Evolutionary conservation across 2,329 filamentous ascomycete genomes (phyloP).

Genomic region (Ophiognomonia clavigignenti-juglandacearum): DNA sequence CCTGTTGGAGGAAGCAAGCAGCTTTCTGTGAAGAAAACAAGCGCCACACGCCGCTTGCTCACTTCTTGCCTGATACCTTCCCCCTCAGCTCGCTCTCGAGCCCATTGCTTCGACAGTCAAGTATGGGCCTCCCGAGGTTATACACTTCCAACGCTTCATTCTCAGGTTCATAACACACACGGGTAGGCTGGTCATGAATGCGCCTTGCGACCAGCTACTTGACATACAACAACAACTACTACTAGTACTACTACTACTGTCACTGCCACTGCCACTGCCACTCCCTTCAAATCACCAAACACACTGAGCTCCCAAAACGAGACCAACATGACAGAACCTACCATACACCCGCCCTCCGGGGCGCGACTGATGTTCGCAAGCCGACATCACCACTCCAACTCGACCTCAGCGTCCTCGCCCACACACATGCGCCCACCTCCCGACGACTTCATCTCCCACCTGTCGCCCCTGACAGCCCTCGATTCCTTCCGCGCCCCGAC

Average conservation of each 20-base stretch:
- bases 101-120: constrained; percentile 7
- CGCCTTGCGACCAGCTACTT: constrained; percentile 8
- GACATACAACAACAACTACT: too few species aligned
- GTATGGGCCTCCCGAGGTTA: constrained; percentile 14
- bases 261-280: too few species aligned
- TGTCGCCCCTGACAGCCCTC: constrained; percentile 57
- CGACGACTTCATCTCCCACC: constrained; percentile 57
- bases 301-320: not conserved
- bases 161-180: constrained; percentile 17
- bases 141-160: constrained; percentile 13
- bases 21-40: too few species aligned
- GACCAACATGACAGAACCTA: constrained; percentile 31
- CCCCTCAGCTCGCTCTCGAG: not conserved
- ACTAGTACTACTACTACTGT: too few species aligned
- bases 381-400: constrained; percentile 33
- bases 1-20: too few species aligned
- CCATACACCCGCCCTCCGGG: constrained; percentile 27
- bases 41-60: not conserved
- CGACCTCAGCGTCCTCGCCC: constrained; percentile 42
- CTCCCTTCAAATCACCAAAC: constrained; percentile 9
- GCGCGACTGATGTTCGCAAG: constrained; percentile 33
- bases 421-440: constrained; percentile 32
- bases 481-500: constrained; percentile 53
- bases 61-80: not conserved
- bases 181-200: constrained; percentile 16